Base-by-base conservation (phyloP, 108 stramenopile species). In the Poteriospumella lacustris region DNA sequence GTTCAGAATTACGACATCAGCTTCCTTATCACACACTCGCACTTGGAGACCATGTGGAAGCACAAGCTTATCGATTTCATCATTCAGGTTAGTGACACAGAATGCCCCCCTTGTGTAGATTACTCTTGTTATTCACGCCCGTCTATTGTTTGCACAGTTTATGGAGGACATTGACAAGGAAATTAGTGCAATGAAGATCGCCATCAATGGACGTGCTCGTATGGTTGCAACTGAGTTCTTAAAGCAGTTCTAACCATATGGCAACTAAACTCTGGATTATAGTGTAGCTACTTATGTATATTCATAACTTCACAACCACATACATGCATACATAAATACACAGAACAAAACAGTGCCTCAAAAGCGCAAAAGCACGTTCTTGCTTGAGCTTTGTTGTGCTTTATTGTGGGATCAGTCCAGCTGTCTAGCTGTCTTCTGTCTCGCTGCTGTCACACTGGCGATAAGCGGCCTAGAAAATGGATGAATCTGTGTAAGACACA, bases 141-240 rank as follows among this genome's bases (percentile, higher is more conserved):
- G 3, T 3, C 36, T 64, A 24, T 64, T 64, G 15, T 64, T 64
- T 5, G 28, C 9, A 3, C 36, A 85, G 75, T 89, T 89, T 84
- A 89, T 89, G 89, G 89, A 89, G 80, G 89, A 89, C 34, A 86
- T 89, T 42, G 88, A 89, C 84, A 87, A 87, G 80, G 89, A 89
- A 78, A 89, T 89, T 58, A 87, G 84, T 42, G 87, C 75, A 29
- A 89, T 89, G 88, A 88, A 88, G 43, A 89, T 89, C 60, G 83
- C 88, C n/a, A 84, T 89, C 58, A 89, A 89, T 68, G 87, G 88
- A 24, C 79, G 88, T 33, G 86, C 86, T 28, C 80, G 87, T 52
- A 76, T 88, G 41, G 87, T 89, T 15, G 87, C 88, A 0, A 77
- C 62, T 33, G 84, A 87, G 83, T 88, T 81, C 85, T 82, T 89